These are phyloP conservation scores for Fomitopsis betulina DNA, from an alignment of 1,284 basidiomycete species.

Conservation along the genomic window DNA sequence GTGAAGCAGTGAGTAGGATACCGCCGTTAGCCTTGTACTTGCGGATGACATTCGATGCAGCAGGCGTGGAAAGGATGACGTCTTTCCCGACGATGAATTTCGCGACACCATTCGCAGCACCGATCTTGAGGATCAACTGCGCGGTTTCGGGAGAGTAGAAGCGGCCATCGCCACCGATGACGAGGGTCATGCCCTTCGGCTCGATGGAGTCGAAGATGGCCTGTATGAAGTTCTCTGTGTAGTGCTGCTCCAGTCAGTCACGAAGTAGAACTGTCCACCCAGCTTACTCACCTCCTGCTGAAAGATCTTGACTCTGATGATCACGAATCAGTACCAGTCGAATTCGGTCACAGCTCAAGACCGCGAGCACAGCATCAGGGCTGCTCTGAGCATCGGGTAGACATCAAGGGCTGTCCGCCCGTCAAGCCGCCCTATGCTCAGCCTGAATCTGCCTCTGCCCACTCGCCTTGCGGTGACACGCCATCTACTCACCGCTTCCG, in stretches of 20 bases:
- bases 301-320: conserved; percentile 83
- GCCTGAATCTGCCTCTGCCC: background rate
- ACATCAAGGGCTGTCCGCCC: background rate
- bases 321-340: conserved; percentile 8
- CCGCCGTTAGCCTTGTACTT: conserved; percentile 96
- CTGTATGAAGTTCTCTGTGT: conserved; percentile 99
- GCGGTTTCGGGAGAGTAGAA: conserved; percentile 90
- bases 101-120: conserved; percentile 85
- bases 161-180: conserved; percentile 96
- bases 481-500: conserved; percentile 74
- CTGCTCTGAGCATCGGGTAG: background rate
- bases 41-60: conserved; percentile 93
- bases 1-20: conserved; percentile 95
- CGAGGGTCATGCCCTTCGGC: conserved; percentile 80
- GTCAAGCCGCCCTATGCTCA: background rate
- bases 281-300: conserved; percentile 69
- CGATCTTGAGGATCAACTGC: conserved; percentile 88
- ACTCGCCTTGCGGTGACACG: background rate
- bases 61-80: conserved; percentile 93
- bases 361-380: background rate
- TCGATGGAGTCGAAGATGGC: conserved; percentile 91
- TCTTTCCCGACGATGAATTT: conserved; percentile 90
- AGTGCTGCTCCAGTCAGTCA: conserved; percentile 56
- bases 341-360: background rate
- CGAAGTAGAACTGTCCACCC: conserved; percentile 4